Base-by-base conservation (phyloP, 176 grass and related monocot species). In the Tillandsia leiboldiana region DNA sequence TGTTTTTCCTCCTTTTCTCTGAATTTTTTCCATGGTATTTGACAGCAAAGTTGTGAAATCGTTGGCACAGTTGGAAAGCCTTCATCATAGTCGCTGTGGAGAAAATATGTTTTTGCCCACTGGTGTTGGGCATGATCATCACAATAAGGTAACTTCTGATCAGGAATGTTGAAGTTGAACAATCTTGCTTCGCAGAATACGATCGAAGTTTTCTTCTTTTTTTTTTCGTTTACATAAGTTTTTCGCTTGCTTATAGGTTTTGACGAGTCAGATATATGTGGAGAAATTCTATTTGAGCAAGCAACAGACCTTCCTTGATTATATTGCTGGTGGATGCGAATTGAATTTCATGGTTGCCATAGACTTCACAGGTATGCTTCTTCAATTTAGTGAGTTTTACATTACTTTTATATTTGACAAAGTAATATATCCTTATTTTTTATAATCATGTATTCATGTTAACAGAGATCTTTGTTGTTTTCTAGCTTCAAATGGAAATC, bases 301-400 rank as follows among this genome's bases (percentile, higher is more conserved):
- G 53, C 82, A 83, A 66, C 80, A 90, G 73, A 97, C 94, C 62
- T 97, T 97, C 76, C 70, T 97, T 49, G 94, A 97, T 77, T 97
- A 97, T 76, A 90, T 87, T 67, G 87, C 82, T 77, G 79, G 68
- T 75, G 93, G 93, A 62, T 90, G 82, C 64, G 86, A 92, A 70
- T 73, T 92, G 65, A 97, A 90, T 73, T 87, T 97, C 75, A 90
- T 97, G 86, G 93, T 97, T 57, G 93, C 89, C n/a, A 62, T 97
- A 72, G 93, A 97, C 83, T 97, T 90, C 56, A 97, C 93, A 90
- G 93, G 93, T 97, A 50, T 74, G 59, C 47, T 29, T 74, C 20
- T 64, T 66, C 58, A 64, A 73, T 18, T 72, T 3, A 15, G 12
- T 76, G 50, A 26, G 33, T 11, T 33, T 68, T 57, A 4, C 9